A percentile compares a stretch with the other conserved stretches of the same genome.
phyloP scores from a whole-genome alignment of 768 basidiomycete genomes.

The Lactarius pseudohatsudake region DNA sequence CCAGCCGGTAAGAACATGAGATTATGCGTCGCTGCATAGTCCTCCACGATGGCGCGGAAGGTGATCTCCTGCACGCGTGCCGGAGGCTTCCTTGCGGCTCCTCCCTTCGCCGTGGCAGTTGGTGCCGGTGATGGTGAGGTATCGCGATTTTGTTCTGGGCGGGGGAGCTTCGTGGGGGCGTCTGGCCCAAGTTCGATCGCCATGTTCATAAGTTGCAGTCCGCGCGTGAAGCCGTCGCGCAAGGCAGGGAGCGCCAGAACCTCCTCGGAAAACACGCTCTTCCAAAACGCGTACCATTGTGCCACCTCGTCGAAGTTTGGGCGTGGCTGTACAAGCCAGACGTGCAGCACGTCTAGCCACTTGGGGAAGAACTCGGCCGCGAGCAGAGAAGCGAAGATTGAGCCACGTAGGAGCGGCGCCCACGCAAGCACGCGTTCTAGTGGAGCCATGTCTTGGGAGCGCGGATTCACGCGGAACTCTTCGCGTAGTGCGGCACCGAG shows the following conservation, averaged over 20 bases:
- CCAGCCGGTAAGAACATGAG: constrained; percentile 89
- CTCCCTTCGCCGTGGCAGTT: constrained; percentile 36
- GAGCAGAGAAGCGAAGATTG: constrained; percentile 79
- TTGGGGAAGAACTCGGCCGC: constrained; percentile 96
- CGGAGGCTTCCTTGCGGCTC: constrained; percentile 42
- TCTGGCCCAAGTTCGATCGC: constrained; percentile 85
- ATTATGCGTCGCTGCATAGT: constrained; percentile 80
- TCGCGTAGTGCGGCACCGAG: constrained; percentile 79
- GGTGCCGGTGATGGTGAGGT: constrained; percentile 34
- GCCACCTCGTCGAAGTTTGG: constrained; percentile 92
- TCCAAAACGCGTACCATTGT: constrained; percentile 93
- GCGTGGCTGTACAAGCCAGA: constrained; percentile 90
- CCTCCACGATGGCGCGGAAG: constrained; percentile 92
- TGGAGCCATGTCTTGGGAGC: constrained; percentile 84
- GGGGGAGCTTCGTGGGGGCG: constrained; percentile 63
- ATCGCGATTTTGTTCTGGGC: constrained; percentile 61
- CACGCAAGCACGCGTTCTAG: constrained; percentile 76
- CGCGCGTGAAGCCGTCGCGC: constrained; percentile 78
- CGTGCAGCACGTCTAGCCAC: constrained; percentile 87
- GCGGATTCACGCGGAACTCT: constrained; percentile 88
- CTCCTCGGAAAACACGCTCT: constrained; percentile 66
- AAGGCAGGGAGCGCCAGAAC: constrained; percentile 68
- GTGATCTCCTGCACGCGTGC: constrained; percentile 78
- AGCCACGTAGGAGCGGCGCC: constrained; percentile 68
- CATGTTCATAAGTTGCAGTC: constrained; percentile 90